These are phyloP conservation scores for Gastrolobium villosum DNA, from an alignment of 306 rosid species.

Conservation along the genomic window DNA sequence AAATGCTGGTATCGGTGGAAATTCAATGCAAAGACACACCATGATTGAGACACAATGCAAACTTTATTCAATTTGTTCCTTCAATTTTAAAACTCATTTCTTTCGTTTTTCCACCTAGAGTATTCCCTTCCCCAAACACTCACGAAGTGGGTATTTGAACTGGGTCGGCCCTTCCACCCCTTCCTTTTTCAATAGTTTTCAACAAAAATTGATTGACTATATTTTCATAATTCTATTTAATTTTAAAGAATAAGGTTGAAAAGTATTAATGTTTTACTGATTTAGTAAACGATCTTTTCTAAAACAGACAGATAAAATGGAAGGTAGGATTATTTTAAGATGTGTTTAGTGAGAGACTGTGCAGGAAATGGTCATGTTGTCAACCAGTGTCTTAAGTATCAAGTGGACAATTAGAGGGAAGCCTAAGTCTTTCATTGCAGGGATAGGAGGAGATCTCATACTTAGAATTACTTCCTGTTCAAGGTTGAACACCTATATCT, in stretches of 20 bases:
- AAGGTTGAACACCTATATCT: too few species aligned
- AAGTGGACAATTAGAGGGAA: constrained; percentile 92
- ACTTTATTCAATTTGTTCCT: not conserved
- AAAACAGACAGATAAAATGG: not conserved
- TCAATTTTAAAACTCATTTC: constrained; percentile 21
- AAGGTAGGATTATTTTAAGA: not conserved
- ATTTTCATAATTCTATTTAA: not conserved
- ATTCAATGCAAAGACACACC: too few species aligned
- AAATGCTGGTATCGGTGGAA: too few species aligned
- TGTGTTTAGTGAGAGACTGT: constrained; percentile 60
- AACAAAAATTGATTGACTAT: too few species aligned
- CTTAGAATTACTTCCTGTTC: too few species aligned
- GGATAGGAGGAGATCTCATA: constrained; percentile 70
- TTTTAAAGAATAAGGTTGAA: not conserved
- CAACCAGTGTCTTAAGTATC: constrained; percentile 81
- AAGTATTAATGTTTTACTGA: not conserved
- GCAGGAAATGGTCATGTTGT: constrained; percentile 93
- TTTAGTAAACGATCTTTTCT: not conserved
- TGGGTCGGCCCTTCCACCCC: constrained; percentile 4
- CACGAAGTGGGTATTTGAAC: too few species aligned
- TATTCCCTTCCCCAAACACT: too few species aligned
- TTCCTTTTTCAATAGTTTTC: not conserved
- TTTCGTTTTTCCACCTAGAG: too few species aligned
- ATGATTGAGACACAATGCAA: too few species aligned
- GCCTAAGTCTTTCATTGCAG: constrained; percentile 65